phyloP scores from a whole-genome alignment of 441 rosid species.

The Erodium moschatum region DNA sequence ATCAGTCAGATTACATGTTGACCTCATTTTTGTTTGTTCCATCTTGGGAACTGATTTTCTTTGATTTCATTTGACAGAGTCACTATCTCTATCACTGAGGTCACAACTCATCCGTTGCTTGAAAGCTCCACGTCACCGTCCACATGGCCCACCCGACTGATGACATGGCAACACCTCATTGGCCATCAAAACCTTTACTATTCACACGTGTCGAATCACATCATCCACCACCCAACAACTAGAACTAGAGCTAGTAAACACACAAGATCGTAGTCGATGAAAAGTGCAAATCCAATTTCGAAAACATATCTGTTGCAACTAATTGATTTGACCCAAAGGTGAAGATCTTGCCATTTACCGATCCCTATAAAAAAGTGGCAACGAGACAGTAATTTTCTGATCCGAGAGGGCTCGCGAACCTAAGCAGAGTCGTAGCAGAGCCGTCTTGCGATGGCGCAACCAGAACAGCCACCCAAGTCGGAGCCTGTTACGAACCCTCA shows the following conservation, averaged over 20 bases:
- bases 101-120: not conserved
- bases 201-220: not conserved
- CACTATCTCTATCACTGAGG: not conserved
- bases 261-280: not conserved
- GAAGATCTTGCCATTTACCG: not conserved
- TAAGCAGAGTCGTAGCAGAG: not conserved
- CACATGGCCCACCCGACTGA: not conserved
- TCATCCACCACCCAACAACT: not conserved
- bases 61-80: not conserved
- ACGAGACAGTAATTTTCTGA: not conserved
- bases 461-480: not conserved
- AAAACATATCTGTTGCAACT: not conserved
- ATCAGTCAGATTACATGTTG: too few species aligned
- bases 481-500: not conserved
- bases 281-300: not conserved
- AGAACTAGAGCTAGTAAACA: too few species aligned
- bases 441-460: slow-evolving; percentile 7
- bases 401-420: not conserved
- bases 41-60: not conserved
- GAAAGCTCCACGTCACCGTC: not conserved
- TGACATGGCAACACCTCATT: not conserved
- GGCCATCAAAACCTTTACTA: not conserved
- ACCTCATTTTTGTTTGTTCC: not conserved
- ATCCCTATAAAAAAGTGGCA: slow-evolving; percentile 6
- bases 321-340: not conserved